Evolutionary conservation across 1,139 yeast species (phyloP).

Genomic region (Candida albicans): DNA sequence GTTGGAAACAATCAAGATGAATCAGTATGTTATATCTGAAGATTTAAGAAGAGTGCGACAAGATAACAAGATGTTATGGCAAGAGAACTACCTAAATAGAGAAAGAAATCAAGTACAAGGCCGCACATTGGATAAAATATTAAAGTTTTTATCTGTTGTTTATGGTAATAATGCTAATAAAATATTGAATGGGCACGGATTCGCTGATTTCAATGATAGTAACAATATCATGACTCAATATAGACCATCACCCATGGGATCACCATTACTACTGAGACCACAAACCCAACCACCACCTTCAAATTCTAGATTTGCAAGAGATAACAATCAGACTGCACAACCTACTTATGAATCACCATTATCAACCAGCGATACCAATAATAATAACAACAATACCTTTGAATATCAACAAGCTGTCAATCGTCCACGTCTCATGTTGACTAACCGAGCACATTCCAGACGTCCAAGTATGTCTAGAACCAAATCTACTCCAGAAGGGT

Average conservation of each 20-base stretch:
- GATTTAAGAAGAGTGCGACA: conserved; percentile 79
- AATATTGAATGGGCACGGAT: conserved; percentile 35
- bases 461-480: conserved; percentile 16
- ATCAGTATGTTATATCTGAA: conserved; percentile 78
- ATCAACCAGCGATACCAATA: conserved; percentile 13
- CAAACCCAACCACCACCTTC: conserved; percentile 8
- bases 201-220: conserved; percentile 8
- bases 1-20: conserved; percentile 70
- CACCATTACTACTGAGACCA: conserved; percentile 11
- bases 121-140: conserved; percentile 82
- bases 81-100: conserved; percentile 77
- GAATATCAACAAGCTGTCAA: conserved; percentile 21
- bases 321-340: not conserved
- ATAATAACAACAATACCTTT: conserved; percentile 2
- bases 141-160: conserved; percentile 81
- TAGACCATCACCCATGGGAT: conserved; percentile 4
- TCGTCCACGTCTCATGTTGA: conserved; percentile 45
- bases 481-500: conserved; percentile 18
- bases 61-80: conserved; percentile 91
- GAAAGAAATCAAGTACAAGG: conserved; percentile 86
- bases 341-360: conserved; percentile 10
- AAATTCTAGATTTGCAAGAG: conserved; percentile 2
- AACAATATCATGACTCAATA: conserved; percentile 10
- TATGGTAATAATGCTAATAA: conserved; percentile 69
- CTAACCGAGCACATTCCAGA: conserved; percentile 37